Conservation (phyloP, 2,329 filamentous ascomycete genomes). For the Ophioceras dolichostomum region DNA sequence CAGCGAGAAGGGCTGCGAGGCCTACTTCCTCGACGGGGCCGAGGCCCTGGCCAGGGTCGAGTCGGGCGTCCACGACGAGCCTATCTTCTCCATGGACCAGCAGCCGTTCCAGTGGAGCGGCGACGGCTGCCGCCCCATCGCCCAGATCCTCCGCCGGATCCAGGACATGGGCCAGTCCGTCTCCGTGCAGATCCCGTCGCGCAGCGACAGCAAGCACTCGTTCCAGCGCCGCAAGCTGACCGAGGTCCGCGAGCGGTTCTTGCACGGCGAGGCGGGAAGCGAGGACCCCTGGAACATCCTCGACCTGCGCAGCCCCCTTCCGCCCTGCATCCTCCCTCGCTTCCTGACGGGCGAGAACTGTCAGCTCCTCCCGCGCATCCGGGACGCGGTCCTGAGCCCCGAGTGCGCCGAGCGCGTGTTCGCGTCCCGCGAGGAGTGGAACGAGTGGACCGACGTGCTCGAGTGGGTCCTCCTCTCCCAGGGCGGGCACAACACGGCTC, state of each 20-base stretch:
- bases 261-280: slow-evolving; percentile 1
- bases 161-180: slow-evolving; percentile 14
- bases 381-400: slow-evolving; percentile 24
- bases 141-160: slow-evolving; percentile 14
- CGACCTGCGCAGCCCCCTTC: slow-evolving; percentile 15
- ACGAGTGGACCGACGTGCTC: slow-evolving; percentile 18
- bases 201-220: slow-evolving; percentile 10
- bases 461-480: slow-evolving; percentile 19
- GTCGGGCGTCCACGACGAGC: slow-evolving; percentile 6
- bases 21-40: slow-evolving; percentile 7
- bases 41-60: slow-evolving; percentile 9
- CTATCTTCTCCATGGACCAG: slow-evolving; percentile 13
- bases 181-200: slow-evolving; percentile 15
- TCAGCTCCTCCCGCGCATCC: slow-evolving; percentile 15
- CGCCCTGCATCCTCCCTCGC: slow-evolving; percentile 11
- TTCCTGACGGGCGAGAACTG: slow-evolving; percentile 16
- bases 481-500: slow-evolving; percentile 20
- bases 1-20: slow-evolving; percentile 6
- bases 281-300: slow-evolving; percentile 16
- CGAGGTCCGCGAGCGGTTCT: slow-evolving; percentile 11
- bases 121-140: slow-evolving; percentile 11
- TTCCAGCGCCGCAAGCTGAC: slow-evolving; percentile 11
- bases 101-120: slow-evolving; percentile 14
- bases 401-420: slow-evolving; percentile 13
- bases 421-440: slow-evolving; percentile 16